Base-by-base conservation (phyloP, 1,139 yeast species). In the Pichia sp. region DNA sequence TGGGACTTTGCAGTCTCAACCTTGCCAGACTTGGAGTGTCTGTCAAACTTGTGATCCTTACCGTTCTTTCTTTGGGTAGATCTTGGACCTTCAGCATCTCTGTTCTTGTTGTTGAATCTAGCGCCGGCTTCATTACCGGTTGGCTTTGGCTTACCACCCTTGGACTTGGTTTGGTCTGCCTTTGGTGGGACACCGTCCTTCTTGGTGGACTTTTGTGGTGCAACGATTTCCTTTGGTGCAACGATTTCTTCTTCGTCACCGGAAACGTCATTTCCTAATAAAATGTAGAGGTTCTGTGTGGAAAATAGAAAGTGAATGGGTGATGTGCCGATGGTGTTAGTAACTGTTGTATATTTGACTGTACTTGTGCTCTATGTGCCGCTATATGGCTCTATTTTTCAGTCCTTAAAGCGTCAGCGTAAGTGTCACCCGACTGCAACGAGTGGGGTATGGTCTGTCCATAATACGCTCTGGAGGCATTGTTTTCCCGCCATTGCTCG, bases 71-170 rank as follows among this genome's bases (percentile, higher is more conserved):
- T 56, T 37, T 48, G 43, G 54, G 72, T 69, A 46, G 72, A 51
- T 32, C 72, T 64, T 60, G 85, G 78, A 44, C 71, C 80, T 47
- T 76, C 68, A 50, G 73, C 74, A 6, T 72, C 50, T 48, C 64
- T 69, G 88, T 88, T 88, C 70, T 78, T 76, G 59, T 64, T 57
- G 71, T 76, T 79, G 74, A 70, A 77, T 67, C 74, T 82, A 64
- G 79, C 67, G 48, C 94, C 95, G 56, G 86, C 95, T 59, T 87
- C 96, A 71, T 86, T 88, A 63, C 94, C 95, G 24, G 53, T 42
- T 10, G 41, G 42, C 52, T 80, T 64, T 42, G 77, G 66, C 62
- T 72, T 72, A 59, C 79, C 69, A 60, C 70, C 72, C 66, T 84
- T 81, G 53, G 94, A 88, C 67, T 72, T 79, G 53, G 88, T 65